Evolutionary conservation across 108 stramenopile species (phyloP), one percentile per base, ranked within the genome.

Genomic region (Nitzschia sp.): DNA sequence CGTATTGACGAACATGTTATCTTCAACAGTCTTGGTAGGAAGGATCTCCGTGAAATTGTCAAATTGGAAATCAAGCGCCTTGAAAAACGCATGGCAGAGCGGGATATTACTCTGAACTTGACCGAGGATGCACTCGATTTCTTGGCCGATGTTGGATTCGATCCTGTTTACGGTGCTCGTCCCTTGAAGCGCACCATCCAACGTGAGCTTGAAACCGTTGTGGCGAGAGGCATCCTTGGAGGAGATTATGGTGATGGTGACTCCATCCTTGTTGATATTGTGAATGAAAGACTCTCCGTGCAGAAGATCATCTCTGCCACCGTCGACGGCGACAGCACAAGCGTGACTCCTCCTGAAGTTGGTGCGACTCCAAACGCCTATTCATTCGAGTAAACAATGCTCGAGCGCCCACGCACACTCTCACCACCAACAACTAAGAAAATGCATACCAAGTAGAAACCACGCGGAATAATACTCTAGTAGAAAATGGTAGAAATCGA

Each of bases 161-260:
- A 99, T 67, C 94, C 97, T 25, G 80, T 87, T 13, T 99, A 96
- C 75, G 98, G 98, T 45, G 98, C 98, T 34, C 88, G 98, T 38
- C 98, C 98, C 30, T 74, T 99, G 68, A 99, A 98, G 78, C 83
- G 98, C 31, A 79, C 95, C 2, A 93, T 99, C 58, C 98, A 97
- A 69, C 89, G 96, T 53, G 91, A 96, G 71, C 79, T 99, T 36
- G 98, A 99, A 69, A 99, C 94, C 21, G 80, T 83, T 3, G 77
- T 97, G 28, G 96, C 98, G 21, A 80, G 92, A 64, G 90, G 89
- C 38, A 92, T 95, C 60, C 75, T 95, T 30, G 44, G 63, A 23
- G 89, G 90, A 23, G 84, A 86, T n/a, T 92, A 81, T 59, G 67
- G 72, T 4, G 91, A 93, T 69, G 91, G 91, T 2, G 91, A 95